Base-by-base conservation (phyloP, 371 early-diverging fungal species). In the Nematocida ausubeli region DNA sequence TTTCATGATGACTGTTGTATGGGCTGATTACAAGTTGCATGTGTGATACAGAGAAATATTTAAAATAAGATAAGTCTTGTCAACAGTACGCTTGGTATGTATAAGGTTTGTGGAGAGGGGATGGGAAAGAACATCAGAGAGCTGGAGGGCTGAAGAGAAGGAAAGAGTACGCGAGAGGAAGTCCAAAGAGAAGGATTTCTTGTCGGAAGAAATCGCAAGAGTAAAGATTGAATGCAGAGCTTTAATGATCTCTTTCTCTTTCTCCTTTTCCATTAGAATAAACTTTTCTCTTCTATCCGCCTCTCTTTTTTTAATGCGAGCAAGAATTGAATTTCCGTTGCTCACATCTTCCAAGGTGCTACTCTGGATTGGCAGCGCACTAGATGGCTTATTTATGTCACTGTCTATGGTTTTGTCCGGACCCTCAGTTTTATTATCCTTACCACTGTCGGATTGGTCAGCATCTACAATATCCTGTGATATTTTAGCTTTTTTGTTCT, bases 291-390 rank as follows among this genome's bases (percentile, higher is more conserved):
- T 81, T 52, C 85, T 80, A 55, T 58, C 16, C 62, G 44, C 47
- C 69, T 84, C 85, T 71, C 71, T 85, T 56, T 84, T 73, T 78
- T 65, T 81, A 35, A 85, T 81, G 65, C 83, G 69, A n/a, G 84
- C 82, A 22, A 84, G 39, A 50, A 85, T 82, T 50, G 63, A 79
- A n/a, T n/a, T n/a, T n/a, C n/a, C n/a, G n/a, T n/a, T n/a, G n/a
- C n/a, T n/a, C n/a, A n/a, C n/a, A n/a, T n/a, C n/a, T n/a, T n/a
- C n/a, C n/a, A n/a, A n/a, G n/a, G n/a, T n/a, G n/a, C n/a, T n/a
- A n/a, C n/a, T n/a, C n/a, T n/a, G n/a, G n/a, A n/a, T n/a, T n/a
- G n/a, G n/a, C n/a, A n/a, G n/a, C n/a, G n/a, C n/a, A n/a, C n/a
- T n/a, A n/a, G n/a, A n/a, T n/a, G n/a, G n/a, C n/a, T n/a, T n/a